A percentile compares a stretch with the other conserved stretches of the same genome.
Evolutionary conservation across 129 eudicot species (phyloP).

Genomic region (Pulicaria dysenterica): DNA sequence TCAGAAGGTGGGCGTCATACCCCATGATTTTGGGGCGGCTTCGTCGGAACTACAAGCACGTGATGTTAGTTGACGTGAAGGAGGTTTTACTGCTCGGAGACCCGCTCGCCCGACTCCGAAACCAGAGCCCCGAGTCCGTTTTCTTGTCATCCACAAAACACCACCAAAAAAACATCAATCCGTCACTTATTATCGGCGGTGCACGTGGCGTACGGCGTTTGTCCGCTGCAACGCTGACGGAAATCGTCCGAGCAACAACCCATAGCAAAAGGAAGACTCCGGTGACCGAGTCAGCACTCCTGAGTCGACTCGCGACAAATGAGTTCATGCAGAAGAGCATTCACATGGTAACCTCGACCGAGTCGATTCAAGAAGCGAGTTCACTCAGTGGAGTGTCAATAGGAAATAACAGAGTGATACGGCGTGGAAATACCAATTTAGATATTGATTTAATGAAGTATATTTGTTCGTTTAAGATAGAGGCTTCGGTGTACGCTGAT

Average conservation of each 20-base stretch:
- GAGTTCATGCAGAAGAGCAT: conserved; percentile 51
- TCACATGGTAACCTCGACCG: conserved; percentile 43
- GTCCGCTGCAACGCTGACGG: conserved; percentile 59
- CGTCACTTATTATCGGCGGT: conserved; percentile 64
- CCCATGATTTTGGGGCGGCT: conserved; percentile 87
- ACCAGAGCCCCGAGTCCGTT: conserved; percentile 63
- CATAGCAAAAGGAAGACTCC: conserved; percentile 56
- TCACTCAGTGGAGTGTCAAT: conserved; percentile 47
- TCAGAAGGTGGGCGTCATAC: conserved; percentile 87
- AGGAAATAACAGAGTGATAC: conserved; percentile 32
- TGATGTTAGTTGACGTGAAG: conserved; percentile 60
- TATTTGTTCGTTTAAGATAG: conserved; percentile 61
- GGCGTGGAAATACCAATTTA: conserved; percentile 66
- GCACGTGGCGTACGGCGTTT: conserved; percentile 70
- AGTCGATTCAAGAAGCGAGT: conserved; percentile 70
- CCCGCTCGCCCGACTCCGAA: conserved; percentile 63
- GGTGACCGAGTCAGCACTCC: conserved; percentile 57
- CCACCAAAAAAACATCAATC: conserved; percentile 37
- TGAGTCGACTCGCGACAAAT: conserved; percentile 61
- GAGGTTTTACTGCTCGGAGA: conserved; percentile 64
- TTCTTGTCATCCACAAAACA: conserved; percentile 41
- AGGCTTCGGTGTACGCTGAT: conserved; percentile 68
- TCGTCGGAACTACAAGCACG: conserved; percentile 64
- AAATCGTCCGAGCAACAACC: conserved; percentile 53
- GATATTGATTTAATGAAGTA: conserved; percentile 58